These are phyloP conservation scores for Oryza meridionalis DNA, from an alignment of 176 grass and related monocot genomes.

Conservation along the genomic window DNA sequence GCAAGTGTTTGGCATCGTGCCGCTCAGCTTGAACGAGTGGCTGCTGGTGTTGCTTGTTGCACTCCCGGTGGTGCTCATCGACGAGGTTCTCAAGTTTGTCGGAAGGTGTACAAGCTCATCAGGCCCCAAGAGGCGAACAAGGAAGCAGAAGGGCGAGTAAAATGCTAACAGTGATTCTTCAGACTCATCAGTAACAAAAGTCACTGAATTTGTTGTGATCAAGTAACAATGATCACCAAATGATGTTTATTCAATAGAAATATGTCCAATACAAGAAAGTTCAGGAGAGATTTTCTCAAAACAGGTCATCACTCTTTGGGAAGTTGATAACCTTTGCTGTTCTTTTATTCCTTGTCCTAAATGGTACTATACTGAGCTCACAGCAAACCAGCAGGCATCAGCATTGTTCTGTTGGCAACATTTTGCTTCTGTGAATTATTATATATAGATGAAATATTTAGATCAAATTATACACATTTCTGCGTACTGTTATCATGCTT, in stretches of 20 bases:
- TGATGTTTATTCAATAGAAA: constrained; percentile 27
- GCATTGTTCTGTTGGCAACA: constrained; percentile 10
- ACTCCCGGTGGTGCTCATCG: constrained; percentile 77
- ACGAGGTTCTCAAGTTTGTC: constrained; percentile 87
- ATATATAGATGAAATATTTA: not conserved
- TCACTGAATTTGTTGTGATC: constrained; percentile 42
- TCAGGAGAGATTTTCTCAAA: constrained; percentile 24
- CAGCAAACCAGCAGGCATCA: constrained; percentile 33
- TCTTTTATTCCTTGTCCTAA: not conserved
- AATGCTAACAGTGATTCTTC: constrained; percentile 45
- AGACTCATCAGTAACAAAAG: constrained; percentile 34
- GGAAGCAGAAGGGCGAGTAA: constrained; percentile 80
- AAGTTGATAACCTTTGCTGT: not conserved
- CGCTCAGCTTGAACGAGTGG: constrained; percentile 89
- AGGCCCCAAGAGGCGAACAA: constrained; percentile 41
- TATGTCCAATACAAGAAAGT: constrained; percentile 41
- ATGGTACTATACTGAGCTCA: not conserved
- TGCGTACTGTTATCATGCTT: too few relatives aligned
- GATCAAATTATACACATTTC: too few relatives aligned
- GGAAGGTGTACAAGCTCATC: constrained; percentile 56
- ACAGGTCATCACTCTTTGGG: constrained; percentile 3
- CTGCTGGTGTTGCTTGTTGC: constrained; percentile 81
- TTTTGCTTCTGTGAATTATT: constrained; percentile 47
- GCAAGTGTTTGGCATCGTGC: constrained; percentile 82
- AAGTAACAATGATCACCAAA: constrained; percentile 40